Conservation (phyloP, 306 rosid species). For the Dryas drummondii region DNA sequence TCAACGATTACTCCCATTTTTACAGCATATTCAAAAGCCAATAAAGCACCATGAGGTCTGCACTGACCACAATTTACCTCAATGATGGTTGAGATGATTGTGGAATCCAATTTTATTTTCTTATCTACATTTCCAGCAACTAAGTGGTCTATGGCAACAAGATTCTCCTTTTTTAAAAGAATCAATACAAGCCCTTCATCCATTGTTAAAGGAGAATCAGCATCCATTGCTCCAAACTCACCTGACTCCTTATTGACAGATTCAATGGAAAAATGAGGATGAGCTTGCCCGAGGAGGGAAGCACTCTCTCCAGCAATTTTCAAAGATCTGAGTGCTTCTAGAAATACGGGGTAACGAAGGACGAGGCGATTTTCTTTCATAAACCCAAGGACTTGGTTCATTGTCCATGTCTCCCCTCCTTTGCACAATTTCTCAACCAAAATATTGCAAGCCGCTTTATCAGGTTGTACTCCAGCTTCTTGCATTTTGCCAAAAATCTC, state of each 20-base stretch:
- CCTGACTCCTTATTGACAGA: conserved; percentile 29
- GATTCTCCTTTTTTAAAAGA: conserved; percentile 58
- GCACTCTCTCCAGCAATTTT: conserved; percentile 49
- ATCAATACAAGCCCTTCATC: conserved; percentile 50
- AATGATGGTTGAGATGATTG: conserved; percentile 53
- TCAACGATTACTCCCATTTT: conserved; percentile 44
- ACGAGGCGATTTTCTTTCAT: conserved; percentile 69
- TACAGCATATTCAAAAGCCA: conserved; percentile 58
- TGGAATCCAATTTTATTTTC: conserved; percentile 42
- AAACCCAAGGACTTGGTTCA: conserved; percentile 54
- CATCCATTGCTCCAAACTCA: conserved; percentile 21
- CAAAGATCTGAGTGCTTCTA: conserved; percentile 54
- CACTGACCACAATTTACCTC: conserved; percentile 44
- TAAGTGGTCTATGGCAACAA: conserved; percentile 52
- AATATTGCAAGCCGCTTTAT: conserved; percentile 85
- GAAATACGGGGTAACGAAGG: conserved; percentile 68
- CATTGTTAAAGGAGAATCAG: conserved; percentile 22
- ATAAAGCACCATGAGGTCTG: conserved; percentile 61
- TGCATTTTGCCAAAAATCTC: conserved; percentile 74
- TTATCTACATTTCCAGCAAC: conserved; percentile 49
- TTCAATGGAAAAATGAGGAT: conserved; percentile 57
- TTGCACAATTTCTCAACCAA: conserved; percentile 65
- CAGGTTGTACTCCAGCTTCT: conserved; percentile 76
- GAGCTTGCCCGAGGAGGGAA: conserved; percentile 67
- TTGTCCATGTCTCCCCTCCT: conserved; percentile 45